Conservation (phyloP, 2,329 filamentous ascomycete species). For the Alternaria viburni region DNA sequence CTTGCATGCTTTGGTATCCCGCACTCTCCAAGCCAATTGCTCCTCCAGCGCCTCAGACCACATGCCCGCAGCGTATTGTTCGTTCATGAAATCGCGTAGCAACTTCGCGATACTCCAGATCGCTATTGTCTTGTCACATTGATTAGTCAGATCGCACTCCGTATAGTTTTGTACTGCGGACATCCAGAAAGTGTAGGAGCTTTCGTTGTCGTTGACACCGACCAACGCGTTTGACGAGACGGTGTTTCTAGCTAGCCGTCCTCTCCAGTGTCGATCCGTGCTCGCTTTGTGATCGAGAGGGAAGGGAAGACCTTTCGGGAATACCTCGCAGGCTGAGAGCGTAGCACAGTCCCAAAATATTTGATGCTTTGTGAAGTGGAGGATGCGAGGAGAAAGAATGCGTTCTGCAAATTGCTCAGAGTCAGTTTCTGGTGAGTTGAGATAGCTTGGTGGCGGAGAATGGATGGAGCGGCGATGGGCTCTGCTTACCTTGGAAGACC, state of each 20-base stretch:
- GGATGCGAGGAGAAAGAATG: conserved; percentile 20
- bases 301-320: background rate
- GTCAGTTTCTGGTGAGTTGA: background rate
- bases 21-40: conserved; percentile 31
- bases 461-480: accelerated
- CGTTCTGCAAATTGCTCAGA: conserved; percentile 6
- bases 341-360: conserved; percentile 29
- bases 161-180: conserved; percentile 28
- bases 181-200: conserved; percentile 22
- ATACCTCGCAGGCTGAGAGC: conserved; percentile 17
- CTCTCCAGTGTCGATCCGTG: background rate
- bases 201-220: background rate
- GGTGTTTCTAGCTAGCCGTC: background rate
- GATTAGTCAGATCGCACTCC: conserved; percentile 23
- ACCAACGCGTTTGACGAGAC: background rate
- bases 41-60: conserved; percentile 29
- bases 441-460: background rate
- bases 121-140: conserved; percentile 26
- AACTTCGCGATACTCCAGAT: conserved; percentile 34
- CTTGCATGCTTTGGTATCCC: background rate
- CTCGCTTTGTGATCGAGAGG: background rate
- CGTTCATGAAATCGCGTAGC: conserved; percentile 24
- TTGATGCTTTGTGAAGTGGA: conserved; percentile 22
- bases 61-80: conserved; percentile 30
- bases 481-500: conserved; percentile 18